Percentiles rank a stretch among this genome's conserved stretches.
phyloP scores from a whole-genome alignment of 352 stramenopile species.

The Nannochloropsis limnetica region DNA sequence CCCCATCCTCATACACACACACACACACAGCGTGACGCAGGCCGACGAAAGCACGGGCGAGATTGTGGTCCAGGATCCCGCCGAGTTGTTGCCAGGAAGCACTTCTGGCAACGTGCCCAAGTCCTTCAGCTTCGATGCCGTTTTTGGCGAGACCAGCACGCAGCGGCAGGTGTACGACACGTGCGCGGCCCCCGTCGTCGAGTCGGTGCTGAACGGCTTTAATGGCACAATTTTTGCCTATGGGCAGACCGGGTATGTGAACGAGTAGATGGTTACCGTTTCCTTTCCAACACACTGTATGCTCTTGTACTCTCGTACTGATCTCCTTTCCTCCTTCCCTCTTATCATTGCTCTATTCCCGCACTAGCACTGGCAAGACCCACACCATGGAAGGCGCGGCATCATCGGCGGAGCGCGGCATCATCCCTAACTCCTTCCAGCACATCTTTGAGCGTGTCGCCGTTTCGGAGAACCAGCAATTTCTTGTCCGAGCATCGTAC shows the following conservation, averaged over 20 bases:
- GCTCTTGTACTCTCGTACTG: constrained; percentile 21
- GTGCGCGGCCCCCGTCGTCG: constrained; percentile 74
- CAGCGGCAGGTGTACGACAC: constrained; percentile 83
- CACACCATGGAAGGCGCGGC: constrained; percentile 52
- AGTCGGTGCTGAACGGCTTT: constrained; percentile 83
- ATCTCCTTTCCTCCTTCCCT: constrained; percentile 34
- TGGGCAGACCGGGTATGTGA: constrained; percentile 74
- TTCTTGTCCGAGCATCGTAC: constrained; percentile 85
- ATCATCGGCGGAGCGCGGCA: constrained; percentile 61
- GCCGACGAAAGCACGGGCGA: constrained; percentile 76
- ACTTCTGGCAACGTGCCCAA: constrained; percentile 73
- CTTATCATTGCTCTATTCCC: constrained; percentile 77
- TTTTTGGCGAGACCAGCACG: constrained; percentile 79
- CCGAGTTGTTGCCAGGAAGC: constrained; percentile 14
- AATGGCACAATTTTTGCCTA: constrained; percentile 94
- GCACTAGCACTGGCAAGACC: constrained; percentile 74
- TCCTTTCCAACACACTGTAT: not conserved
- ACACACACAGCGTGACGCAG: constrained; percentile 59
- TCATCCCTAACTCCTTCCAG: constrained; percentile 85
- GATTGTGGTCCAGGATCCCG: constrained; percentile 75
- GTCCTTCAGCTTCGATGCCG: constrained; percentile 90
- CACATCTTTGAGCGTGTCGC: constrained; percentile 89
- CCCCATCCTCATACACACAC: constrained; percentile 35
- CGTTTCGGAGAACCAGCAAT: constrained; percentile 76
- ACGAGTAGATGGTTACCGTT: constrained; percentile 44